Base-by-base conservation (phyloP, 768 basidiomycete genomes). In the Pleurotus salmoneostramineus region DNA sequence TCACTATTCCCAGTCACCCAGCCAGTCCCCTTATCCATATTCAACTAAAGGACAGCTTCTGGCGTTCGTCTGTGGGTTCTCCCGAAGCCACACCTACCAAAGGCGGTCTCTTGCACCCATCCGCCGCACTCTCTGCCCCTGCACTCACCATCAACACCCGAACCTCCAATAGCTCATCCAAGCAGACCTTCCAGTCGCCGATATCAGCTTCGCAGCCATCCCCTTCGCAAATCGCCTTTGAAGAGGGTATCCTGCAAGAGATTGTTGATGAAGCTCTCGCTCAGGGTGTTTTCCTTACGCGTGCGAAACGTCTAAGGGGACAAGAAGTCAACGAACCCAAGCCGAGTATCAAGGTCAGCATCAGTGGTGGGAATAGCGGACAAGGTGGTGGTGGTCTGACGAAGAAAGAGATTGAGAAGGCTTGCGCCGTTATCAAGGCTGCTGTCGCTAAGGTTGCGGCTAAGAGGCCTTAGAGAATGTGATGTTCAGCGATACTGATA, bases 341-440 rank as follows among this genome's bases (percentile, higher is more conserved):
- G 47, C 94, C 97, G 37, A 92, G 89, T 64, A 85, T 98, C 59
- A 83, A 92, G 60, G 74, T 98, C n/a, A 88, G 89, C 21, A 74
- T 95, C 60, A 88, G 83, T 4, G 52, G 52, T 8, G 52, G 52
- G 21, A 55, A 37, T 27, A 34, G 48, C 3, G 48, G 48, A 8
- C 21, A 49, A 11, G 48, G 48, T 11, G 33, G 33, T 34, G 82
- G 86, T 11, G 93, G 85, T 11, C 69, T 98, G 62, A 86, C 87
- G 27, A 89, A 79, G 80, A 96, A 95, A 74, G 97, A 98, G 64
- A 83, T 87, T 56, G 95, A 97, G 78, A 95, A 93, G 77, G 91
- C 95, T 3, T 84, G 87, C 5, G 74, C 73, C 21, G 80, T 89
- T 15, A 71, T 99, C 58, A 92, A 88, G 74, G 77, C 78, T 33